Evolutionary conservation across 768 basidiomycete species (phyloP), one percentile per base, ranked within the genome.

Genomic region (Pisolithus tinctorius): DNA sequence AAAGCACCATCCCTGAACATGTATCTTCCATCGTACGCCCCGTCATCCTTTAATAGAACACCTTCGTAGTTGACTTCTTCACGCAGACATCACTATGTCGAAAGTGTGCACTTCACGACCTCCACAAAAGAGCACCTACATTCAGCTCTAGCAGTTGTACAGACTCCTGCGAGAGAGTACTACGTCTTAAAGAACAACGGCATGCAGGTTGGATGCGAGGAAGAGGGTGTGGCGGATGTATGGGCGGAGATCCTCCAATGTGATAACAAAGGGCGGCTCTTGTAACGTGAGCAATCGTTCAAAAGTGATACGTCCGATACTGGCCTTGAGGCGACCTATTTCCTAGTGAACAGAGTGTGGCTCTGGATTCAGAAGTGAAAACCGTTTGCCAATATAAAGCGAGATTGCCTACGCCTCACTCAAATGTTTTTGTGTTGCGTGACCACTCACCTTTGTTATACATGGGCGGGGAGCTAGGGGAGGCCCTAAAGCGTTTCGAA

Each of bases 141-240:
- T 59, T 64, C 68, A 1, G 83, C 83, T 2, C 58, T 90, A 5
- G 88, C 88, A 1, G 70, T 78, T 16, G 76, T 89, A 8, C 88
- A 87, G 62, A 90, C 88, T 0, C 81, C 80, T 2, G 71, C 68
- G 31, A 66, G 88, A 52, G 84, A 83, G 61, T 86, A 88, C 59
- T 83, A 74, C 57, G 73, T 90, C 31, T 63, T 91, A 54, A 78
- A 74, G 49, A 84, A 88, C 52, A 89, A 86, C 49, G 88, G 88
- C 14, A 82, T 87, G 80, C 80, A 85, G 57, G 73, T 90, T 13
- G 88, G 88, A 6, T 74, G 71, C 49, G 88, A 91, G 63, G 87
- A 90, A 58, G 84, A 86, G 6, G 87, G 86, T 0, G 71, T 89
- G 25, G 75, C 76, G 6, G 52, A 58, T 4, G 70, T 83, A 9